A percentile compares a stretch with the other conserved stretches of the same genome.
phyloP scores from a whole-genome alignment of 2,329 filamentous ascomycete species.

The Beauveria medogensis region DNA sequence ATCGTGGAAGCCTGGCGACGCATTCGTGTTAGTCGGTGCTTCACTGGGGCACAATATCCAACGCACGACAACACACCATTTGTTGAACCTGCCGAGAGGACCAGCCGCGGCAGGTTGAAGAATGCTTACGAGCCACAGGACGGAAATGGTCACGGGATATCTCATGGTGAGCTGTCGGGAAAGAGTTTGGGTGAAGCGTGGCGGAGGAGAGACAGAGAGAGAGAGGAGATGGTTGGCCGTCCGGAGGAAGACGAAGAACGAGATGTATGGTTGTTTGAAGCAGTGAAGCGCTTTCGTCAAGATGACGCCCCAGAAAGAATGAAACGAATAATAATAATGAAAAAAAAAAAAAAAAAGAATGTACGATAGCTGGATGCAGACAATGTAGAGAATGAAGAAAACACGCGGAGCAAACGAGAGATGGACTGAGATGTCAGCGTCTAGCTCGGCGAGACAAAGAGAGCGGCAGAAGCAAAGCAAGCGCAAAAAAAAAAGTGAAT shows the following conservation, averaged over 20 bases:
- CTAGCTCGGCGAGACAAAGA: too few relatives aligned
- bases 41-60: background rate
- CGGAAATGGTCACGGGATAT: slow-evolving; percentile 15
- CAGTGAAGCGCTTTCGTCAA: background rate
- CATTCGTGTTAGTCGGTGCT: background rate
- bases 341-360: too few relatives aligned
- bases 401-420: too few relatives aligned
- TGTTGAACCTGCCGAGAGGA: slow-evolving; percentile 26
- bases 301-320: too few relatives aligned
- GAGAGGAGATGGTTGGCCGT: background rate
- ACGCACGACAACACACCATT: slow-evolving; percentile 16
- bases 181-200: background rate
- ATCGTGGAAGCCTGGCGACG: background rate
- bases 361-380: too few relatives aligned
- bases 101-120: slow-evolving; percentile 25
- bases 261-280: background rate
- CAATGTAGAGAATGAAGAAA: too few relatives aligned
- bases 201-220: background rate
- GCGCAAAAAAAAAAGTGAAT: background rate
- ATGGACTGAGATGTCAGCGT: too few relatives aligned
- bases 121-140: slow-evolving; percentile 21
- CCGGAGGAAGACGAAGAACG: too few relatives aligned
- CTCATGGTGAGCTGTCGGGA: slow-evolving; percentile 15
- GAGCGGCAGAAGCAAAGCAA: background rate
- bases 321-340: too few relatives aligned